Evolutionary conservation across 1,284 basidiomycete genomes (phyloP).

Genomic region (Ustilago trichophora): DNA sequence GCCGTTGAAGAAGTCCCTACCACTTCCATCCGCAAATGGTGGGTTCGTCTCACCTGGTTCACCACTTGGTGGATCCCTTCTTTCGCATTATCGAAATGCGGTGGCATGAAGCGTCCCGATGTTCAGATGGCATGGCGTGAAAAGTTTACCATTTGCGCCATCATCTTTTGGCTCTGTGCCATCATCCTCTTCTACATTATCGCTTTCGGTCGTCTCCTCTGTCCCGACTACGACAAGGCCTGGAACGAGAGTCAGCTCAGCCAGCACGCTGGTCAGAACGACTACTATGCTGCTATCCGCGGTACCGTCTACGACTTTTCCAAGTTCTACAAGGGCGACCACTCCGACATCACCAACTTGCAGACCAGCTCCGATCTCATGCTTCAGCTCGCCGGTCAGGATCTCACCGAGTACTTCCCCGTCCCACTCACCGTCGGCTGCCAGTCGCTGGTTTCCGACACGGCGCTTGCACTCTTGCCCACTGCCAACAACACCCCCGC

Average conservation of each 20-base stretch:
- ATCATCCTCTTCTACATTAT: constrained; percentile 76
- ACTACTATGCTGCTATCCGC: constrained; percentile 87
- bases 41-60: constrained; percentile 81
- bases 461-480: constrained; percentile 35
- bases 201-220: constrained; percentile 84
- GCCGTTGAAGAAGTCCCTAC: constrained; percentile 86
- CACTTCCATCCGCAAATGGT: constrained; percentile 76
- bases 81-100: constrained; percentile 78
- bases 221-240: constrained; percentile 88
- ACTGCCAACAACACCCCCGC: constrained; percentile 76
- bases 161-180: constrained; percentile 85
- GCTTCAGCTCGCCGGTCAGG: constrained; percentile 80
- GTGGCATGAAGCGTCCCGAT: constrained; percentile 91
- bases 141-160: constrained; percentile 89
- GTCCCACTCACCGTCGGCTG: constrained; percentile 81
- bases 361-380: constrained; percentile 77
- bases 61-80: constrained; percentile 92
- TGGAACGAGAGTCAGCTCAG: constrained; percentile 81
- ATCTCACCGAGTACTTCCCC: constrained; percentile 75
- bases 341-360: constrained; percentile 75
- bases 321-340: constrained; percentile 83
- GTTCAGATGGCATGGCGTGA: constrained; percentile 95
- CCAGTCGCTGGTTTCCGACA: constrained; percentile 67
- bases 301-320: constrained; percentile 91
- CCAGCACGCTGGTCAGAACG: constrained; percentile 76